phyloP scores from a whole-genome alignment of 2,329 filamentous ascomycete species.

The Neurospora crassa region DNA sequence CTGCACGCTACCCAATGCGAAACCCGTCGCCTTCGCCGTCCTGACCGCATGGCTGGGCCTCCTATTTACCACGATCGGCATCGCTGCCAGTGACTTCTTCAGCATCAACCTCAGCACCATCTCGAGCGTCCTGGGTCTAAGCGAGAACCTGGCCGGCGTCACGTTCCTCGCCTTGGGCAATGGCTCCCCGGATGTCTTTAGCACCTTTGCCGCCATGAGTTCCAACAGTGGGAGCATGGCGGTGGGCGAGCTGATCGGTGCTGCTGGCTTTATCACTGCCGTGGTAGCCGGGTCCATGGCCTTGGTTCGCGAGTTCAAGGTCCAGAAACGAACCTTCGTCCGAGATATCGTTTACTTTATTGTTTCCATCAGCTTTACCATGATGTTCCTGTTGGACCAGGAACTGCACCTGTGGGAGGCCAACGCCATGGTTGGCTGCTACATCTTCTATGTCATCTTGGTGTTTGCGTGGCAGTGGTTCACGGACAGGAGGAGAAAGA shows the following conservation, averaged over 20 bases:
- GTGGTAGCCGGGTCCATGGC: constrained; percentile 98
- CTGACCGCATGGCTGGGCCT: constrained; percentile 77
- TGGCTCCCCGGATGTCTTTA: constrained; percentile 96
- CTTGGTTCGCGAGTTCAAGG: constrained; percentile 86
- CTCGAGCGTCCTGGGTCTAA: constrained; percentile 78
- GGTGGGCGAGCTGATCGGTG: constrained; percentile 88
- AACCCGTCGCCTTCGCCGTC: constrained; percentile 69
- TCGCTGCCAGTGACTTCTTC: constrained; percentile 96
- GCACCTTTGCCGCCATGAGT: constrained; percentile 95
- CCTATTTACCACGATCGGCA: constrained; percentile 93
- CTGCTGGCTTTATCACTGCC: constrained; percentile 90
- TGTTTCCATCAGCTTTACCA: constrained; percentile 73
- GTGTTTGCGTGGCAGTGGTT: constrained; percentile 94
- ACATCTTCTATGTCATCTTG: constrained; percentile 77
- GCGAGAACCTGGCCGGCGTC: constrained; percentile 90
- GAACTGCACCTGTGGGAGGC: constrained; percentile 83
- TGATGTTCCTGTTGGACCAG: constrained; percentile 80
- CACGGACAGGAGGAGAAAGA: constrained; percentile 50
- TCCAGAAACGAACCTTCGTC: constrained; percentile 81
- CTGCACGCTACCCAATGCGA: constrained; percentile 59
- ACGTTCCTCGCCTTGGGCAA: constrained; percentile 97
- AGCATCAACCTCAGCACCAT: constrained; percentile 95
- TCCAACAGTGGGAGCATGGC: constrained; percentile 96
- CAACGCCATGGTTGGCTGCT: constrained; percentile 80
- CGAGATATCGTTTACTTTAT: constrained; percentile 91